Conservation (phyloP, 129 eudicot species). For the Calendula officinalis region DNA sequence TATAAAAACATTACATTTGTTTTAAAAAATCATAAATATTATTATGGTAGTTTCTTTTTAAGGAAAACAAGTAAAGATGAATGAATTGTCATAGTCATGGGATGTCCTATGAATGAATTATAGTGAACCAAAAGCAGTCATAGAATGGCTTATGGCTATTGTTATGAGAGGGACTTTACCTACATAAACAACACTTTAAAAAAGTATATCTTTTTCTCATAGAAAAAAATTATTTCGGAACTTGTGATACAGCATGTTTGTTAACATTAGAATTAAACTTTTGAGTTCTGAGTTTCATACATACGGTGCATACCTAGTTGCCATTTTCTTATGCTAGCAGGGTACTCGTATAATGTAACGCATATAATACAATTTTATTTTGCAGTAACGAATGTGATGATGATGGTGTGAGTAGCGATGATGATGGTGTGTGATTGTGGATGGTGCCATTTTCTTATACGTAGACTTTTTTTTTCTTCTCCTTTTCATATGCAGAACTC, state of each 20-base stretch:
- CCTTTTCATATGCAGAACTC: not conserved
- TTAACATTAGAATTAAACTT: not conserved
- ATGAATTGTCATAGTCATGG: conserved; percentile 12
- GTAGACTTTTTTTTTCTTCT: too few relatives aligned
- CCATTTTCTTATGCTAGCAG: too few relatives aligned
- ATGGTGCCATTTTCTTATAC: too few relatives aligned
- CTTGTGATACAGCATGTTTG: not conserved
- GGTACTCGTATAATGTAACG: too few relatives aligned
- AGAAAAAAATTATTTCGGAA: conserved; percentile 1
- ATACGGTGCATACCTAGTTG: too few relatives aligned
- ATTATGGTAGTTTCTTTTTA: not conserved
- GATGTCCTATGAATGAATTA: conserved; percentile 21
- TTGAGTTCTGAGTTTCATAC: too few relatives aligned
- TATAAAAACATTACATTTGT: too few relatives aligned
- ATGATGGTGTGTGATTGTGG: too few relatives aligned
- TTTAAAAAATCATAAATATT: not conserved
- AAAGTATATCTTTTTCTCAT: not conserved
- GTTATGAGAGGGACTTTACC: conserved; percentile 16
- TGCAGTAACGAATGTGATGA: too few relatives aligned
- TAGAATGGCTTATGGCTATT: conserved; percentile 20
- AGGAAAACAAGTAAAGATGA: conserved; percentile 2
- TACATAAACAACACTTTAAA: conserved; percentile 2
- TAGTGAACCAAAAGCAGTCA: conserved; percentile 11
- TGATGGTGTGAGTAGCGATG: too few relatives aligned
- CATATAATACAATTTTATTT: too few relatives aligned